phyloP scores from a whole-genome alignment of 2,329 filamentous ascomycete species.

The Botrytis sinoallii region DNA sequence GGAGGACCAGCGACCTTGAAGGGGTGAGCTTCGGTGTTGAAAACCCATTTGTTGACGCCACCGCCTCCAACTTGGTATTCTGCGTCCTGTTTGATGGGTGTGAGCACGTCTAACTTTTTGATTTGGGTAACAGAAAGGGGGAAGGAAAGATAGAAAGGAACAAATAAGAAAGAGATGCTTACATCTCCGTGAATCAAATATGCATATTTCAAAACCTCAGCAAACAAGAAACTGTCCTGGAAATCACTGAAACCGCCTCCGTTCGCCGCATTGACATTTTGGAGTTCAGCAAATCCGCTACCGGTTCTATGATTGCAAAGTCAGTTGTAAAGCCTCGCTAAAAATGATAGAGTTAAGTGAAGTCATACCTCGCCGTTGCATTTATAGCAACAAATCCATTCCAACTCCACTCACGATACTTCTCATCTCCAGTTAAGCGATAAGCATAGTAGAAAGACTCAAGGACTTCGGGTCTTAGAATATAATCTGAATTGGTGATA shows the following conservation, averaged over 20 bases:
- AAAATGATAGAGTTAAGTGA: neutral
- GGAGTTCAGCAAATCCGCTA: slow-evolving; percentile 64
- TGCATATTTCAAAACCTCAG: slow-evolving; percentile 81
- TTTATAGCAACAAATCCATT: slow-evolving; percentile 70
- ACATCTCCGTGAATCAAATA: slow-evolving; percentile 57
- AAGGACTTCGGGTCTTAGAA: slow-evolving; percentile 75
- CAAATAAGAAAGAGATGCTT: slow-evolving; percentile 19
- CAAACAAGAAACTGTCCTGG: slow-evolving; percentile 86
- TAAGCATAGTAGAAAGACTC: slow-evolving; percentile 88
- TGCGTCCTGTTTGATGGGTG: slow-evolving; percentile 30
- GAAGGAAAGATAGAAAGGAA: too few relatives aligned
- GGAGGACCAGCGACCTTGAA: slow-evolving; percentile 43
- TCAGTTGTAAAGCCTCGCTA: neutral
- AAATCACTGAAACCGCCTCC: slow-evolving; percentile 65
- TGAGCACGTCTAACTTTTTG: slow-evolving; percentile 16
- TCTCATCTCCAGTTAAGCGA: slow-evolving; percentile 68
- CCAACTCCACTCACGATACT: slow-evolving; percentile 85
- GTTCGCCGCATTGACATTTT: slow-evolving; percentile 59
- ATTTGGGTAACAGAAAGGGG: neutral
- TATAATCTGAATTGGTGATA: slow-evolving; percentile 58
- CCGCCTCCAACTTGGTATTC: slow-evolving; percentile 53
- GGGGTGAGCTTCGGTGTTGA: slow-evolving; percentile 65
- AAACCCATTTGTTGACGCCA: slow-evolving; percentile 55
- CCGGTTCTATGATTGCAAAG: slow-evolving; percentile 44
- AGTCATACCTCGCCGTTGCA: slow-evolving; percentile 45